Conservation (phyloP, 2,329 filamentous ascomycete species). For the Botrytis byssoidea region DNA sequence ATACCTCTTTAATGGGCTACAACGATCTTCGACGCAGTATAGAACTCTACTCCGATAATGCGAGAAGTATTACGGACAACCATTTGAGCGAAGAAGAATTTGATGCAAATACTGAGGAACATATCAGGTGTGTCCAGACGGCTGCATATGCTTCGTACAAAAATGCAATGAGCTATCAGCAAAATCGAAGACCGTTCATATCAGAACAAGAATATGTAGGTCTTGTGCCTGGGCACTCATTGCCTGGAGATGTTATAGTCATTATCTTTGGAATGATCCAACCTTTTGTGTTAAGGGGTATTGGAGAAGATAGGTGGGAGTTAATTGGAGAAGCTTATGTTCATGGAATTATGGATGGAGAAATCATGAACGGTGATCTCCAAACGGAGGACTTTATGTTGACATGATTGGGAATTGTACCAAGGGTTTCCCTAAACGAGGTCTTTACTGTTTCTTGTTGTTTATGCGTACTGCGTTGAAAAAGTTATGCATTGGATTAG, state of each 20-base stretch:
- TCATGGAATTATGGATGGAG: conserved; percentile 18
- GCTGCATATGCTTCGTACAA: conserved; percentile 12
- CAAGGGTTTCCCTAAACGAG: background rate
- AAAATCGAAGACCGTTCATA: conserved; percentile 20
- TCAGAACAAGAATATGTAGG: conserved; percentile 23
- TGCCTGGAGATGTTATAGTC: conserved; percentile 17
- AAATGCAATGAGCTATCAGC: conserved; percentile 14
- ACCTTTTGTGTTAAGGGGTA: conserved; percentile 21
- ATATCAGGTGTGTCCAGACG: background rate
- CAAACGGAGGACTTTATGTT: conserved; percentile 2
- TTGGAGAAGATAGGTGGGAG: background rate
- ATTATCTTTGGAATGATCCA: conserved; percentile 21
- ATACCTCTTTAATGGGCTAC: conserved; percentile 1
- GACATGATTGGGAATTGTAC: background rate
- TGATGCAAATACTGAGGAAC: background rate
- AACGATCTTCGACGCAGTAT: conserved; percentile 17
- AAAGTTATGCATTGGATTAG: background rate
- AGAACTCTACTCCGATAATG: conserved; percentile 2
- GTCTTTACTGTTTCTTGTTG: background rate
- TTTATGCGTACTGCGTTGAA: background rate
- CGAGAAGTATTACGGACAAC: background rate
- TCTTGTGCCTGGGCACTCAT: conserved; percentile 6
- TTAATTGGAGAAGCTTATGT: conserved; percentile 18
- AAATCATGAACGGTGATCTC: background rate
- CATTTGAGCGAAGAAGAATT: conserved; percentile 7